These are phyloP conservation scores for Avena insularis DNA, from an alignment of 176 grass and related monocot species.

Conservation along the genomic window DNA sequence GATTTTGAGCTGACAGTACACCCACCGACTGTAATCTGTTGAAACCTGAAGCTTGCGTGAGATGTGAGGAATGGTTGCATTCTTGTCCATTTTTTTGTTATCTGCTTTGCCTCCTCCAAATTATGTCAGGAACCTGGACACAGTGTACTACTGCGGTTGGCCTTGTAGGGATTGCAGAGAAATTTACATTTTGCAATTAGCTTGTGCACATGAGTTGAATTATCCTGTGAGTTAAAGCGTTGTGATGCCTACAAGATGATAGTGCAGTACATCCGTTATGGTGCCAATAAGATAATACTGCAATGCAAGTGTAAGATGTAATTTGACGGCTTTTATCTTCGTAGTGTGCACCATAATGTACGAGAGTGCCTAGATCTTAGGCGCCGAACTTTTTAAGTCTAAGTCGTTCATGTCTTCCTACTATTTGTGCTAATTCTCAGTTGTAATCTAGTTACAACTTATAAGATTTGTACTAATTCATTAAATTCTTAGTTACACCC, in stretches of 20 bases:
- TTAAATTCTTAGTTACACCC: no score
- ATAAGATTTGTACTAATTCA: no score
- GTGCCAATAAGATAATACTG: not conserved
- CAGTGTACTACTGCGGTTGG: no score
- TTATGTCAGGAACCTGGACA: not conserved
- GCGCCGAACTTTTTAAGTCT: no score
- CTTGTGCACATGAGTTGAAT: not conserved
- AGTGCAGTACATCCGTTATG: no score
- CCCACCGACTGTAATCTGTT: not conserved
- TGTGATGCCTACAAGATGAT: not conserved
- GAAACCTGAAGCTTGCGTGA: slow-evolving; percentile 2
- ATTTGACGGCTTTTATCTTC: not conserved
- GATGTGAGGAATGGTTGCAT: not conserved
- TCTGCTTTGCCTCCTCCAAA: not conserved
- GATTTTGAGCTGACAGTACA: slow-evolving; percentile 25
- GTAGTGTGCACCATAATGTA: no score
- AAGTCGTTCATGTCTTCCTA: no score
- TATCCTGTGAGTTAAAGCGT: not conserved
- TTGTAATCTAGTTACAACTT: no score
- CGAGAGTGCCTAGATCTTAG: no score
- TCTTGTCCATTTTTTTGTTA: not conserved
- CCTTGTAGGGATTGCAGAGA: not conserved
- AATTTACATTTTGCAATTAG: not conserved
- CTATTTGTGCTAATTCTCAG: no score
- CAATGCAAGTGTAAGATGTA: not conserved